Evolutionary conservation across 2,329 filamentous ascomycete species (phyloP), one percentile per base, ranked within the genome.

Genomic region (Colletotrichum endophyticum): DNA sequence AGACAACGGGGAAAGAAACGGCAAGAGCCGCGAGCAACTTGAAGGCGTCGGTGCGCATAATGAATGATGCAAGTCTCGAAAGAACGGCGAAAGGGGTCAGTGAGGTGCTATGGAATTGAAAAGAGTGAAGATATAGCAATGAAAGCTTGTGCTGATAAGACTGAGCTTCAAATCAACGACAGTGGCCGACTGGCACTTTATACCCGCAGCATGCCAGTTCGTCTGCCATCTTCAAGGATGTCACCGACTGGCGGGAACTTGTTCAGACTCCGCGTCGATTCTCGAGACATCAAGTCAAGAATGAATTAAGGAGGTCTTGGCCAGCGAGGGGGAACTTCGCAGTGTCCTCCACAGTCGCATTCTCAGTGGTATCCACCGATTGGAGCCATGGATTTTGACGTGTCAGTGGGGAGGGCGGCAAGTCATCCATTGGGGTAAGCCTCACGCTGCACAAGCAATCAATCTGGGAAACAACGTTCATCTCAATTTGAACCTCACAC

Each of bases 1-100:
- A 76, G 61, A 78, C 75, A 3, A 77, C 64, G 61, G 80, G 79
- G 15, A 81, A 30, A 7, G 78, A 66, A 12, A 76, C 59, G n/a
- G 64, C 74, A 5, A 76, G 70, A 61, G 74, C 64, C 70, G 70
- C 70, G 49, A 73, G 36, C 12, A 76, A n/a, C 34, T 73, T 73
- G 49, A 70, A 70, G 19, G 66, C 62, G 63, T 75, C 30, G 53
- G 70, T 30, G 16, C 66, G 74, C 70, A 73, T 73, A 28, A 7
- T 70, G 59, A 62, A 12, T 34, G 34, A 30, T 61, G 8, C 22
- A 34, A 22, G 8, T 30, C 8, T n/a, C 13, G 5, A 63, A 34
- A 63, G 59, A 63, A 22, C 11, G 39, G 25, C 57, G 15, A 28
- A 61, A 19, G 6, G 25, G 28, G 8, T 56, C 11, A 16, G 12